A percentile compares a stretch with the other conserved stretches of the same genome.
Conservation (phyloP, 257 asterid genomes). For the Scutellaria baicalensis region DNA sequence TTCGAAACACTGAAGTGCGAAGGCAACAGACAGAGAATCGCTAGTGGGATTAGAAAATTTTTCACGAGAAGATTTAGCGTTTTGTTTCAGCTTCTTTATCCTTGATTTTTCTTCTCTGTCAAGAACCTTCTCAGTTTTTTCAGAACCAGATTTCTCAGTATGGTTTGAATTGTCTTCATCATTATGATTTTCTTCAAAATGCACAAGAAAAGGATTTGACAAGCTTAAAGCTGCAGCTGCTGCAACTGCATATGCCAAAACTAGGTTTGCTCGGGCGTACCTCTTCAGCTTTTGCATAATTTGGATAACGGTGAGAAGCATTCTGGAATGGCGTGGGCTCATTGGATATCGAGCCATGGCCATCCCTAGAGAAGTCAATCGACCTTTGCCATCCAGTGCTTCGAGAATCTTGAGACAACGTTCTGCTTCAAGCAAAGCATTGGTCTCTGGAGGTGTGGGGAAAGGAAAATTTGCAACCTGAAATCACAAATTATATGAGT, state of each 20-base stretch:
- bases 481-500: constrained; percentile 13
- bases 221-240: constrained; percentile 88
- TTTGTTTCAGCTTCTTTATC: constrained; percentile 66
- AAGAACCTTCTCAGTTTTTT: constrained; percentile 18
- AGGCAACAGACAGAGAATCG: constrained; percentile 68
- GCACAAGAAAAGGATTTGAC: constrained; percentile 58
- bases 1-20: constrained; percentile 76
- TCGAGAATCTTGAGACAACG: constrained; percentile 76
- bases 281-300: constrained; percentile 42
- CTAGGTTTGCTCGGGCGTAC: constrained; percentile 46
- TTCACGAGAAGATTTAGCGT: constrained; percentile 46
- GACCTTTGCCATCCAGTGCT: constrained; percentile 77
- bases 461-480: constrained; percentile 94
- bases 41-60: constrained; percentile 68
- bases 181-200: constrained; percentile 30
- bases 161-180: constrained; percentile 26
- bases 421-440: constrained; percentile 80
- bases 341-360: constrained; percentile 95
- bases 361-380: constrained; percentile 71
- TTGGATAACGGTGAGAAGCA: constrained; percentile 91
- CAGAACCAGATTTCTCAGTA: constrained; percentile 21
- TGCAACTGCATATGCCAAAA: constrained; percentile 79
- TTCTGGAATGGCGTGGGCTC: constrained; percentile 98
- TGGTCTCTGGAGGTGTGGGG: constrained; percentile 82
- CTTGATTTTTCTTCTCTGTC: constrained; percentile 44